phyloP scores from a whole-genome alignment of 352 stramenopile genomes.

The Phytophthora capsici region DNA sequence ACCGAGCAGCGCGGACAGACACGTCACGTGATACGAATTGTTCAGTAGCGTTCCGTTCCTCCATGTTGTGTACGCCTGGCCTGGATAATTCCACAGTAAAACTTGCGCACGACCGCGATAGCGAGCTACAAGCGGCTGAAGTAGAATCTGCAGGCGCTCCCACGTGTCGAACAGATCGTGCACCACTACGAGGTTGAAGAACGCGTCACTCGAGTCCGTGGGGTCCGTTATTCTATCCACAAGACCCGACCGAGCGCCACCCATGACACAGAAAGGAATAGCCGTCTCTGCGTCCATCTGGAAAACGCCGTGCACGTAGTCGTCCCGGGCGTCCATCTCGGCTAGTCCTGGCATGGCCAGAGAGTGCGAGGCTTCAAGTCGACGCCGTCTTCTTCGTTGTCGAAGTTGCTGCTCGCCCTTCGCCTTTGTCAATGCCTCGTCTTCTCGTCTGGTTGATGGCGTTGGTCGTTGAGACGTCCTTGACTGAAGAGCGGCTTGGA shows the following conservation, averaged over 20 bases:
- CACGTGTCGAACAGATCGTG: conserved; percentile 97
- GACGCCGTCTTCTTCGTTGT: conserved; percentile 37
- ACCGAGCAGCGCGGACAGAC: conserved; percentile 85
- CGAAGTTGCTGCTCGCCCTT: conserved; percentile 54
- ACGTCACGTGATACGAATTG: conserved; percentile 92
- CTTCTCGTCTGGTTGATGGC: conserved; percentile 4
- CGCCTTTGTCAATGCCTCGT: conserved; percentile 43
- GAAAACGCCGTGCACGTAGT: conserved; percentile 69
- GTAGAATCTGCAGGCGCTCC: conserved; percentile 94
- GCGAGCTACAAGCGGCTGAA: conserved; percentile 86
- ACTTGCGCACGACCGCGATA: conserved; percentile 90
- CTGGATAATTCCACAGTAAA: conserved; percentile 96
- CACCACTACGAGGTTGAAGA: conserved; percentile 95
- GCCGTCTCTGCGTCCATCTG: conserved; percentile 94
- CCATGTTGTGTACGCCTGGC: conserved; percentile 96
- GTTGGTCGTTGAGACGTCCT: background rate
- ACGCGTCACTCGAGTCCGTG: conserved; percentile 49
- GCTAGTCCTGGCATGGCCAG: conserved; percentile 53
- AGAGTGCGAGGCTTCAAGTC: conserved; percentile 49
- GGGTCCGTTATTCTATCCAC: conserved; percentile 1
- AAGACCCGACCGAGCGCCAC: conserved; percentile 23
- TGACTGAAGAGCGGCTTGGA: conserved; percentile 75
- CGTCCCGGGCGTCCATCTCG: conserved; percentile 57
- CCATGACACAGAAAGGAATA: conserved; percentile 93
- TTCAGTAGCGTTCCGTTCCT: conserved; percentile 88